Conservation (phyloP, 352 stramenopile species). For the Discostella stelligera region DNA sequence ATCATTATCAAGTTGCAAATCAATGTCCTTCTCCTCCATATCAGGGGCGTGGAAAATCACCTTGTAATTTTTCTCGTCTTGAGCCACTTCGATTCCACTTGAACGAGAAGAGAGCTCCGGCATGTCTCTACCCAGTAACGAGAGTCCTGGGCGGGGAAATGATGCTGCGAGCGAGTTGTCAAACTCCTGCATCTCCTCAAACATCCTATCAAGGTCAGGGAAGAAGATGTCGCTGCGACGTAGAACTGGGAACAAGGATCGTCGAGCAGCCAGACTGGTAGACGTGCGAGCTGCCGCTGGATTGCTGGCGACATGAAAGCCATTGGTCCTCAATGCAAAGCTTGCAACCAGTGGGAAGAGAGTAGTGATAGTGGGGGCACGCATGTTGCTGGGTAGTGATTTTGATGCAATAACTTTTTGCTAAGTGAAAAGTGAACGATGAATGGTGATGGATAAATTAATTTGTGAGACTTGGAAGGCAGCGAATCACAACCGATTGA, state of each 20-base stretch:
- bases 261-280: constrained; percentile 27
- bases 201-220: constrained; percentile 40
- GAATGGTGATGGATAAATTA: background rate
- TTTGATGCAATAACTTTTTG: background rate
- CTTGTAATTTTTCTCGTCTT: constrained; percentile 44
- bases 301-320: background rate
- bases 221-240: constrained; percentile 19
- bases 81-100: constrained; percentile 37
- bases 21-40: constrained; percentile 40
- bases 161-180: constrained; percentile 15
- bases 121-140: constrained; percentile 2
- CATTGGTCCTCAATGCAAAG: background rate
- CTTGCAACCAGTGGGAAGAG: background rate
- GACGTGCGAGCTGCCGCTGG: constrained; percentile 4
- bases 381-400: background rate
- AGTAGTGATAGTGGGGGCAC: background rate
- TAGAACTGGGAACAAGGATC: constrained; percentile 15
- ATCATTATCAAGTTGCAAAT: constrained; percentile 46
- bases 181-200: constrained; percentile 44
- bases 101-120: constrained; percentile 7
- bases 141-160: background rate
- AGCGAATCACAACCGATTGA: background rate
- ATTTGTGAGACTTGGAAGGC: background rate
- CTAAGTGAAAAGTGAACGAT: too few relatives aligned
- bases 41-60: constrained; percentile 27